A percentile compares a stretch with the other conserved stretches of the same genome.
These are phyloP conservation scores for Drechslerella stenobrocha DNA, from an alignment of 2,329 filamentous ascomycete genomes.

Conservation along the genomic window DNA sequence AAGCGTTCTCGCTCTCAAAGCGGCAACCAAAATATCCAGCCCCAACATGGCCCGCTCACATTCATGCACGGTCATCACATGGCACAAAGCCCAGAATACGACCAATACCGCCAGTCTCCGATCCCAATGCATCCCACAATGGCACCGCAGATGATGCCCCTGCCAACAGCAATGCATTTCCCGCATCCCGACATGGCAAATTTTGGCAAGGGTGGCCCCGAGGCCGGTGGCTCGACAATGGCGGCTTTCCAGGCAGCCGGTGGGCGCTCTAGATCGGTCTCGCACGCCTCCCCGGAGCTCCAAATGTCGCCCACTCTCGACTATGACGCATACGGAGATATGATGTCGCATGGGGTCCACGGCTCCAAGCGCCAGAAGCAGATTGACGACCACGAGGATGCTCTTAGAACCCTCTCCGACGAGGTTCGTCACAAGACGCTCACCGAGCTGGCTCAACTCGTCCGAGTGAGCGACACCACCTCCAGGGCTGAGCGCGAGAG, in stretches of 20 bases:
- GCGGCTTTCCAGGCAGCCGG: conserved; percentile 38
- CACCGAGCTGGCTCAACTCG: conserved; percentile 52
- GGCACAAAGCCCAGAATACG: conserved; percentile 44
- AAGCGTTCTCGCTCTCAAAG: conserved; percentile 31
- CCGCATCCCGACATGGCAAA: conserved; percentile 45
- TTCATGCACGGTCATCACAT: conserved; percentile 30
- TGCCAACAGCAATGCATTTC: conserved; percentile 42
- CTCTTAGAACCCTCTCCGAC: conserved; percentile 51
- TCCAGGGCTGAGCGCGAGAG: conserved; percentile 78
- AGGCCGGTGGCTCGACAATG: conserved; percentile 31
- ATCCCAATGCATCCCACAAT: conserved; percentile 39
- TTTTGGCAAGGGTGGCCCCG: conserved; percentile 35
- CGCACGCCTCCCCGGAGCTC: conserved; percentile 35
- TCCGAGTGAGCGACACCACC: conserved; percentile 52
- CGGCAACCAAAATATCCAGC: conserved; percentile 25
- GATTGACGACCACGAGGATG: conserved; percentile 52
- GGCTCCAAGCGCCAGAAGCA: conserved; percentile 44
- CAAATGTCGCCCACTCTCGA: conserved; percentile 41
- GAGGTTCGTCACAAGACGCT: conserved; percentile 51
- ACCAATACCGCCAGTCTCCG: conserved; percentile 35
- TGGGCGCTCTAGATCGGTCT: conserved; percentile 38
- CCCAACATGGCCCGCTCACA: conserved; percentile 28
- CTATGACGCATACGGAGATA: conserved; percentile 39
- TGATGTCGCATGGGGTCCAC: conserved; percentile 29
- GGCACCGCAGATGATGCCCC: conserved; percentile 26